phyloP scores from a whole-genome alignment of 2,329 filamentous ascomycete genomes.

The Bipolaris gigantea region DNA sequence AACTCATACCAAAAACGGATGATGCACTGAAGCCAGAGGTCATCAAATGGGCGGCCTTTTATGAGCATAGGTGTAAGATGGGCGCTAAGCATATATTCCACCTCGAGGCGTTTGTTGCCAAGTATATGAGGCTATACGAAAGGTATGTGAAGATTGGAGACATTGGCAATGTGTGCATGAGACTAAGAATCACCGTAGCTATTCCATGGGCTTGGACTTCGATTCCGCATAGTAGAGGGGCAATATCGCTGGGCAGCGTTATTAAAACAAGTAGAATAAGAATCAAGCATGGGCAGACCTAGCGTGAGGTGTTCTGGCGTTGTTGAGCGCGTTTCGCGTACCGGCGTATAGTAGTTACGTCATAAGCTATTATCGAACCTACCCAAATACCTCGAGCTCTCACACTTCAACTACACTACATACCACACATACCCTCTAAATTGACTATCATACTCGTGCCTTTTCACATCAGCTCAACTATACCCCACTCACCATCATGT shows the following conservation, averaged over 20 bases:
- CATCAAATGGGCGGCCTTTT: constrained; percentile 94
- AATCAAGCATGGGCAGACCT: background rate
- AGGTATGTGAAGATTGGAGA: constrained; percentile 60
- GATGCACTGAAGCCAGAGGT: constrained; percentile 89
- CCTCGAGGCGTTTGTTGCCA: constrained; percentile 95
- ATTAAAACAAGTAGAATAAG: background rate
- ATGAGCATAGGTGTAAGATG: constrained; percentile 90
- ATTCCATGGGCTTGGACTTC: constrained; percentile 71
- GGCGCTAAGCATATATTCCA: constrained; percentile 98
- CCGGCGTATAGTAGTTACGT: constrained; percentile 12
- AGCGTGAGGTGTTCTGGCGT: constrained; percentile 6
- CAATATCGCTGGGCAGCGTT: background rate
- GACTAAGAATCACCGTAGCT: constrained; percentile 36
- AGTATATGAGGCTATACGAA: constrained; percentile 96
- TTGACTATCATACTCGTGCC: background rate
- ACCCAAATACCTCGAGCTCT: constrained; percentile 10
- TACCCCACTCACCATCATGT: constrained; percentile 44
- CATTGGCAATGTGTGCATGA: background rate
- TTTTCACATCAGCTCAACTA: background rate
- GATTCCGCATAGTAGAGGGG: constrained; percentile 25
- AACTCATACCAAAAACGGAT: constrained; percentile 83
- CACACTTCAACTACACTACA: constrained; percentile 5
- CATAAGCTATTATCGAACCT: constrained; percentile 10
- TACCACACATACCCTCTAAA: background rate
- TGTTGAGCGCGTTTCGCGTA: constrained; percentile 9